Conservation (phyloP, 495 filamentous ascomycete species). For the Pyrenula aspistea region DNA sequence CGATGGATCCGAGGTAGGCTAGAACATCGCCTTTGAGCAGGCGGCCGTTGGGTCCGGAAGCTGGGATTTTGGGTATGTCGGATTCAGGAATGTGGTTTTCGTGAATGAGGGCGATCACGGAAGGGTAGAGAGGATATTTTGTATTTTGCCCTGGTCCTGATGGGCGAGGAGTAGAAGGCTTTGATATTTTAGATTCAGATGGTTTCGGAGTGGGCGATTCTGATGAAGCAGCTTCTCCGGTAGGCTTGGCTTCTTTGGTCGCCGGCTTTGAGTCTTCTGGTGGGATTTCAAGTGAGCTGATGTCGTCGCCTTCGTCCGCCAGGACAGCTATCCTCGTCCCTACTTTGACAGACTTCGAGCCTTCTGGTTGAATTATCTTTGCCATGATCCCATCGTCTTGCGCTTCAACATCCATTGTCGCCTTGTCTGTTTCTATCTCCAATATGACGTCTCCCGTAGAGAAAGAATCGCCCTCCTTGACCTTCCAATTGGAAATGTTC, state of each 20-base stretch:
- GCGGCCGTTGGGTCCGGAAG: slow-evolving; percentile 79
- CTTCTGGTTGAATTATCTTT: slow-evolving; percentile 63
- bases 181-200: slow-evolving; percentile 7
- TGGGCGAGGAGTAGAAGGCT: slow-evolving; percentile 26
- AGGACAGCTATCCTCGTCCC: slow-evolving; percentile 64
- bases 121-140: slow-evolving; percentile 74
- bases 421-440: slow-evolving; percentile 83
- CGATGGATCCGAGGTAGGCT: slow-evolving; percentile 71
- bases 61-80: slow-evolving; percentile 66
- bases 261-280: slow-evolving; percentile 36
- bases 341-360: slow-evolving; percentile 58
- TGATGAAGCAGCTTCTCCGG: slow-evolving; percentile 14
- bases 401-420: slow-evolving; percentile 82
- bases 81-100: slow-evolving; percentile 59
- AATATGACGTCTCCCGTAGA: slow-evolving; percentile 67
- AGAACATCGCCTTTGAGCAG: slow-evolving; percentile 93
- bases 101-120: slow-evolving; percentile 70
- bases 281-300: slow-evolving; percentile 55
- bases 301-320: slow-evolving; percentile 64
- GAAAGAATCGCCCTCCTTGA: slow-evolving; percentile 68
- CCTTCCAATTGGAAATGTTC: slow-evolving; percentile 63
- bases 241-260: slow-evolving; percentile 18
- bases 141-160: slow-evolving; percentile 47
- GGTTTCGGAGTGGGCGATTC: slow-evolving; percentile 8
- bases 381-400: slow-evolving; percentile 70